Evolutionary conservation across 1,284 basidiomycete genomes (phyloP), one percentile per base, ranked within the genome.

Genomic region (Microbotryomycetes sp.): DNA sequence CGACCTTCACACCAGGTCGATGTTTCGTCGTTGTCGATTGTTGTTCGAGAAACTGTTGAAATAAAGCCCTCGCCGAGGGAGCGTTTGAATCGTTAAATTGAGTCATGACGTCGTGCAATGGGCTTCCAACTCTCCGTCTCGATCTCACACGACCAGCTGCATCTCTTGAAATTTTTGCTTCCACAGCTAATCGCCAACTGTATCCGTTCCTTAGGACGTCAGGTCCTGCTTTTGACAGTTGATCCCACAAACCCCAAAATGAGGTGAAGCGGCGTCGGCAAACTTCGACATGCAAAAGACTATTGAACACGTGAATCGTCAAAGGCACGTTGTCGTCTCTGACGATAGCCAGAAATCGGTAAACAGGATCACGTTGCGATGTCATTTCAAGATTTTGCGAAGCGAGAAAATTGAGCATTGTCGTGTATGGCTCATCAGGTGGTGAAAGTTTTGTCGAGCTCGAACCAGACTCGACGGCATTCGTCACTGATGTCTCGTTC

Each of bases 241-340:
- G 32, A 6, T 19, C 26, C 60, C 60, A 64, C 12, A 69, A 29
- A 1, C 60, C 59, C 67, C 67, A 69, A 45, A 66, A 69, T 9
- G 65, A 66, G 4, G 60, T 47, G 48, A 54, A 63, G 3, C 55
- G 60, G 14, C 36, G 36, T 5, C 63, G 62, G 22, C 15, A 4
- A 29, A 67, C 51, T 26, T 69, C 67, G 56, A 60, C 36, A 16
- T 58, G 62, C 25, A 69, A 58, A 47, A 69, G 58, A 6, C 60
- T 51, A 52, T 62, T 57, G 19, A 62, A 46, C 7, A 63, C 28
- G 16, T 45, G 6, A 4, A 54, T 45, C 3, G 65, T 58, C 14
- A 54, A 23, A 1, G 32, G 31, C 3, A 67, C 25, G n/a, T 42
- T 23, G 57, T 69, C 65, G 15, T 16, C 2, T 6, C 25, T 26